phyloP scores from a whole-genome alignment of 2,329 filamentous ascomycete species.

The Penicillium sp. region DNA sequence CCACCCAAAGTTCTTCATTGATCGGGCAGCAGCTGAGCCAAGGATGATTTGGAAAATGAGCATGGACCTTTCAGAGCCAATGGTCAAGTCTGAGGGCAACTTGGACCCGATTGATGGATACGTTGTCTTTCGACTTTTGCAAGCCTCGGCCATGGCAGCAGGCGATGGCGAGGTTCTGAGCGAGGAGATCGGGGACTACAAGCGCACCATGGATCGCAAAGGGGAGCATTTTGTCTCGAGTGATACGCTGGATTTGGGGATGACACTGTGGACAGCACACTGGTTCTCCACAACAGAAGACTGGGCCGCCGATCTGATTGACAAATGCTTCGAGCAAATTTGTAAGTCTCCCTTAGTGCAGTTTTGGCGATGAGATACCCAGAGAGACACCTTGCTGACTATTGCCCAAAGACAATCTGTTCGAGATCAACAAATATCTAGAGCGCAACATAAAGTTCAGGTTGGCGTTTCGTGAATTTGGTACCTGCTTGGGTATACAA shows the following conservation, averaged over 20 bases:
- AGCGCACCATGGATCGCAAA: conserved; percentile 49
- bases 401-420: conserved; percentile 33
- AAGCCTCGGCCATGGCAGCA: conserved; percentile 40
- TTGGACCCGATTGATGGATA: conserved; percentile 60
- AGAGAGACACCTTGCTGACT: conserved; percentile 1
- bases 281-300: conserved; percentile 50
- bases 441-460: conserved; percentile 37
- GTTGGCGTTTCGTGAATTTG: conserved; percentile 59
- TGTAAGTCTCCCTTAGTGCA: conserved; percentile 26
- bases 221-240: conserved; percentile 48
- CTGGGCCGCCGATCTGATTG: conserved; percentile 50
- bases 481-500: conserved; percentile 53
- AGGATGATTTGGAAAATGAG: conserved; percentile 61
- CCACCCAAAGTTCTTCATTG: conserved; percentile 55
- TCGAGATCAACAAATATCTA: conserved; percentile 39
- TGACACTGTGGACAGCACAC: conserved; percentile 61
- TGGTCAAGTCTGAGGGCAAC: conserved; percentile 57
- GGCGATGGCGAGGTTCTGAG: conserved; percentile 40
- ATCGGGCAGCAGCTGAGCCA: conserved; percentile 34
- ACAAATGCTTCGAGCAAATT: conserved; percentile 39
- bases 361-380: background rate
- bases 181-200: conserved; percentile 57
- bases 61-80: conserved; percentile 49
- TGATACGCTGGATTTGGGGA: conserved; percentile 60
- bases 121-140: conserved; percentile 53